Conservation (phyloP, 192 early-diverging fungal species). For the Podila epicladia region DNA sequence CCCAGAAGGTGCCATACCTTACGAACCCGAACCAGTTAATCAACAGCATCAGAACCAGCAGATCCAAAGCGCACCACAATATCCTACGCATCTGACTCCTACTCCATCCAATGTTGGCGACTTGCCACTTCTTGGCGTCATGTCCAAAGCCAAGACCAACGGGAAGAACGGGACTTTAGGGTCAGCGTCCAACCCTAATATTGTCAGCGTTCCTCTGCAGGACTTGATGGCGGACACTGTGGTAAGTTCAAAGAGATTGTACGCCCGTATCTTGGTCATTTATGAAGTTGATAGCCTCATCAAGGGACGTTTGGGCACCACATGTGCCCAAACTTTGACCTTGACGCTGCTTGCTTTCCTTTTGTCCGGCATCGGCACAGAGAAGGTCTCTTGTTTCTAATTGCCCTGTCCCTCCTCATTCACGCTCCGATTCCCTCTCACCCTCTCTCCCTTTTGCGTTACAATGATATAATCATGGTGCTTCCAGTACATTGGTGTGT, state of each 20-base stretch:
- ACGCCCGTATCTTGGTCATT: too few species aligned
- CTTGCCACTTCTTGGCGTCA: background rate
- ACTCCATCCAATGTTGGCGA: background rate
- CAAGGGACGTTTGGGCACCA: too few species aligned
- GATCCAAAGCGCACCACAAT: background rate
- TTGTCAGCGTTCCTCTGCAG: slow-evolving; percentile 39
- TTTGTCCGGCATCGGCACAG: too few species aligned
- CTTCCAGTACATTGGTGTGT: slow-evolving; percentile 2
- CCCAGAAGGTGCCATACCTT: slow-evolving; percentile 30
- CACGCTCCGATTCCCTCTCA: background rate
- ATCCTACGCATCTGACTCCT: background rate
- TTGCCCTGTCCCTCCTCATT: background rate
- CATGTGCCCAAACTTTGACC: too few species aligned
- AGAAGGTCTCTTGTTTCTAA: too few species aligned
- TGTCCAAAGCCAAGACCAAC: slow-evolving; percentile 23
- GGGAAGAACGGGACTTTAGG: background rate
- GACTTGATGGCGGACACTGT: slow-evolving; percentile 40
- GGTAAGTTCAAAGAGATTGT: slow-evolving; percentile 7
- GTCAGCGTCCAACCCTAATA: background rate
- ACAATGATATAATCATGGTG: too few species aligned
- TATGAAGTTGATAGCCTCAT: too few species aligned
- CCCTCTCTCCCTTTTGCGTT: background rate
- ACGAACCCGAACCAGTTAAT: background rate
- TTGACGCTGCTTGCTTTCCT: too few species aligned
- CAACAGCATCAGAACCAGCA: background rate